Evolutionary conservation across 2,329 filamentous ascomycete species (phyloP).

Genomic region (Colletotrichum melonis): DNA sequence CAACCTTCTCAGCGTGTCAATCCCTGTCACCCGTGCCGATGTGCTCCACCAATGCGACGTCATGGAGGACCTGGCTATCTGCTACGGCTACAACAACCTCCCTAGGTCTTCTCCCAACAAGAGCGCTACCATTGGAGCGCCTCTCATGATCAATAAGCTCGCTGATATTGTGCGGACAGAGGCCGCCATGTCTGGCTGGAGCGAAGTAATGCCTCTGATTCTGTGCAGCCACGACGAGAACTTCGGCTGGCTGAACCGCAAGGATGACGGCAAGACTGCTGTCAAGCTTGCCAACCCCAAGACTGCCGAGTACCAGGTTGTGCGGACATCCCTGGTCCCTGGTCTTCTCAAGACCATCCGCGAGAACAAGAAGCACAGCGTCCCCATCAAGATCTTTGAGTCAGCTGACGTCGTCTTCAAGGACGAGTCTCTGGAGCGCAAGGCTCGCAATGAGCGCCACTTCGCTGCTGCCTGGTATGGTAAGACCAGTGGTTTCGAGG

Average conservation of each 20-base stretch:
- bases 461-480: conserved; percentile 97
- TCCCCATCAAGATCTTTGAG: conserved; percentile 94
- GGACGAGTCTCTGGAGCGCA: conserved; percentile 82
- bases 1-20: conserved; percentile 81
- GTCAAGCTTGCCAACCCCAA: conserved; percentile 93
- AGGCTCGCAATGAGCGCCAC: conserved; percentile 91
- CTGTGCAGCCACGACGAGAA: conserved; percentile 99
- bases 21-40: conserved; percentile 92
- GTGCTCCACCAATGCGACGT: conserved; percentile 97
- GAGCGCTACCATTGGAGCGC: conserved; percentile 86
- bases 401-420: conserved; percentile 93
- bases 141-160: conserved; percentile 93
- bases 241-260: conserved; percentile 92
- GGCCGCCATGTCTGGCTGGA: conserved; percentile 94
- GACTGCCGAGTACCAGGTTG: conserved; percentile 92
- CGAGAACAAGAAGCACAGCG: conserved; percentile 89
- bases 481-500: conserved; percentile 93
- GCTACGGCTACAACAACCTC: conserved; percentile 97
- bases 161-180: conserved; percentile 90
- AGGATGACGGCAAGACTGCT: conserved; percentile 85
- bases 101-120: conserved; percentile 89
- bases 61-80: conserved; percentile 98
- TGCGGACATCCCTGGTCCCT: conserved; percentile 86
- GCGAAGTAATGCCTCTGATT: conserved; percentile 94
- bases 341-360: conserved; percentile 93